A percentile compares a stretch with the other conserved stretches of the same genome.
phyloP scores from a whole-genome alignment of 2,329 filamentous ascomycete genomes.

The Lasiodiplodia hormozganensis region DNA sequence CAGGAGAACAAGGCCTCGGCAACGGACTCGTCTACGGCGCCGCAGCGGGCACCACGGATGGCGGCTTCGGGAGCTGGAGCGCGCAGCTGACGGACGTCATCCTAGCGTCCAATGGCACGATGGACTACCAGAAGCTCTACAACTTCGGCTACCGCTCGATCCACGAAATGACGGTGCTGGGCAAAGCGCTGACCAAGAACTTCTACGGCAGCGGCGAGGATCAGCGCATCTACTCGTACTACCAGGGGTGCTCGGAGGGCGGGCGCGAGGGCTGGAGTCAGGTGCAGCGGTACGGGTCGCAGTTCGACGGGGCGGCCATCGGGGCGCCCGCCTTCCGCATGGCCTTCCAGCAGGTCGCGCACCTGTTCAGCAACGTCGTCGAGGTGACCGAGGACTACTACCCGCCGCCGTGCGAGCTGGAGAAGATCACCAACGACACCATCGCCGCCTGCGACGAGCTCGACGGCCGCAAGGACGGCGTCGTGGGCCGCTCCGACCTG shows the following conservation, averaged over 20 bases:
- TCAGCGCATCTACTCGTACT: constrained; percentile 54
- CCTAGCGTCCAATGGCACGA: constrained; percentile 53
- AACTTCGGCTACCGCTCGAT: constrained; percentile 61
- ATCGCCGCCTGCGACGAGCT: constrained; percentile 62
- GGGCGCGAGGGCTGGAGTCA: constrained; percentile 59
- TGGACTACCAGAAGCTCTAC: constrained; percentile 58
- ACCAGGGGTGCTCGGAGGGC: constrained; percentile 62
- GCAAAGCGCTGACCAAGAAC: constrained; percentile 52
- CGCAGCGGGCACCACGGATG: constrained; percentile 57
- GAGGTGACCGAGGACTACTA: constrained; percentile 51
- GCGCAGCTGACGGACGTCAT: constrained; percentile 45
- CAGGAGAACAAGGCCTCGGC: constrained; percentile 43
- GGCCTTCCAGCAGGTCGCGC: constrained; percentile 55
- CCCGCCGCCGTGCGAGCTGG: constrained; percentile 54
- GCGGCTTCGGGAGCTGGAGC: constrained; percentile 58
- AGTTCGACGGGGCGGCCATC: constrained; percentile 56
- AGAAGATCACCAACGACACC: constrained; percentile 61
- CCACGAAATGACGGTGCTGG: constrained; percentile 59
- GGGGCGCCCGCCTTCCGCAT: constrained; percentile 58
- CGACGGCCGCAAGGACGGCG: constrained; percentile 62
- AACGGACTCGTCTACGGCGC: constrained; percentile 56
- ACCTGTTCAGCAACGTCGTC: constrained; percentile 49
- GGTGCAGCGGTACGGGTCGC: constrained; percentile 57
- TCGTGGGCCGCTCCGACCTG: constrained; percentile 58
- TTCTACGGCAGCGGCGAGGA: constrained; percentile 44